Conservation (phyloP, 495 filamentous ascomycete genomes). For the Penicillium steckii region DNA sequence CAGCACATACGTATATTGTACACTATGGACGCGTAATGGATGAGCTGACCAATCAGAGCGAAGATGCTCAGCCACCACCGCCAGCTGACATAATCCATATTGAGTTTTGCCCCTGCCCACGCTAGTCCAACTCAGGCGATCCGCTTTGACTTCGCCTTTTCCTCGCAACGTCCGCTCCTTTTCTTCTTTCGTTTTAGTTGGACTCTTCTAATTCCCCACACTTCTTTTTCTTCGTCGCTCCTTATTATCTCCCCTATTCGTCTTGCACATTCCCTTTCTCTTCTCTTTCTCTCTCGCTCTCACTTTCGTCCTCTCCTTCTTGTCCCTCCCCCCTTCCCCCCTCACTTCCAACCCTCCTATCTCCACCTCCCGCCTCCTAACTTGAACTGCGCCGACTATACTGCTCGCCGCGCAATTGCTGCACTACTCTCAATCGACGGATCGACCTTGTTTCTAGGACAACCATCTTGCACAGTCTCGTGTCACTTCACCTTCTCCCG, state of each 20-base stretch:
- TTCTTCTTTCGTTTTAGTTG: slow-evolving; percentile 4
- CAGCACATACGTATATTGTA: no score
- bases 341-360: background rate
- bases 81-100: slow-evolving; percentile 11
- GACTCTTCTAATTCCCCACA: background rate
- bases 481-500: background rate
- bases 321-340: slow-evolving; percentile 1
- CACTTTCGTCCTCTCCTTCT: slow-evolving; percentile 1
- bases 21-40: no score
- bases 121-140: slow-evolving; percentile 4
- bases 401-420: background rate
- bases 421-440: no score
- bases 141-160: slow-evolving; percentile 6
- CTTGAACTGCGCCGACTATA: background rate
- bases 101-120: slow-evolving; percentile 2
- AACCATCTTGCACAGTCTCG: no score
- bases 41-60: no score
- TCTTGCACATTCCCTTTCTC: background rate
- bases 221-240: slow-evolving; percentile 23
- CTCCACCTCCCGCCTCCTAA: background rate
- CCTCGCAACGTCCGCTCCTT: slow-evolving; percentile 1
- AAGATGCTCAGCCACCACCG: slow-evolving; percentile 25
- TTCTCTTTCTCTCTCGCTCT: background rate
- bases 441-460: no score
- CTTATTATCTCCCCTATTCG: slow-evolving; percentile 24